These are phyloP conservation scores for Parathielavia hyrcaniae DNA, from an alignment of 495 filamentous ascomycete species.

Conservation along the genomic window DNA sequence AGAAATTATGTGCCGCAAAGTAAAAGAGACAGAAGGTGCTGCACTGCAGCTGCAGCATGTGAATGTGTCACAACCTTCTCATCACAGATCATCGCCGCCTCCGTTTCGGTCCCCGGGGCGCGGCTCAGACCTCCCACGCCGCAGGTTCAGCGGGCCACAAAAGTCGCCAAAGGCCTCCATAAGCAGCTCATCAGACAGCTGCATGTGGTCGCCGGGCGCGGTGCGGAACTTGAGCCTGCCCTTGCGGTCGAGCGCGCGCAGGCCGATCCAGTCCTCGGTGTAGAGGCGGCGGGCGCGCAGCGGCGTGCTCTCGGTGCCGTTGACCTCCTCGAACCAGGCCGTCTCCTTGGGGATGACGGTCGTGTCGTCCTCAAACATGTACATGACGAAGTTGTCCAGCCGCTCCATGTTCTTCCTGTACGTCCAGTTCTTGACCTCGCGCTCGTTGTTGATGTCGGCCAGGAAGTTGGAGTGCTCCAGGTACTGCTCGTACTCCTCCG, in stretches of 20 bases:
- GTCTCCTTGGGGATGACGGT: slow-evolving; percentile 88
- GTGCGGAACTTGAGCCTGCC: slow-evolving; percentile 69
- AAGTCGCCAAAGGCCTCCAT: slow-evolving; percentile 64
- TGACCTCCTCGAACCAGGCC: slow-evolving; percentile 84
- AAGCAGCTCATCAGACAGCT: slow-evolving; percentile 61
- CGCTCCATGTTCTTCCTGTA: slow-evolving; percentile 66
- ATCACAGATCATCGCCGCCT: slow-evolving; percentile 25
- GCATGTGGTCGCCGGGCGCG: slow-evolving; percentile 75
- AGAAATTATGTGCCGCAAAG: neutral
- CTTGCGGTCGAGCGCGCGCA: slow-evolving; percentile 74
- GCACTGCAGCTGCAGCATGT: no score
- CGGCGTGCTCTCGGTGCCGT: slow-evolving; percentile 58
- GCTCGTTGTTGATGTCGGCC: slow-evolving; percentile 98
- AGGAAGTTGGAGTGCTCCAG: slow-evolving; percentile 82
- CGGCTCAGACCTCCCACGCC: slow-evolving; percentile 24
- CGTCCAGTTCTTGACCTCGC: slow-evolving; percentile 59
- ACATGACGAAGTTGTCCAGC: slow-evolving; percentile 80
- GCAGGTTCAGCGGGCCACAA: slow-evolving; percentile 49
- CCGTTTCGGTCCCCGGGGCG: neutral
- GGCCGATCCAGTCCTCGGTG: slow-evolving; percentile 87
- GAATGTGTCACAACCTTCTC: neutral
- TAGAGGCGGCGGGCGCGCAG: slow-evolving; percentile 72
- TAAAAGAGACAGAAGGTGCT: neutral
- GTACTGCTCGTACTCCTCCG: slow-evolving; percentile 62
- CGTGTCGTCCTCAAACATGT: slow-evolving; percentile 79